Evolutionary conservation across 805 yeast species (phyloP).

Genomic region (Saturnispora kantuleensis): DNA sequence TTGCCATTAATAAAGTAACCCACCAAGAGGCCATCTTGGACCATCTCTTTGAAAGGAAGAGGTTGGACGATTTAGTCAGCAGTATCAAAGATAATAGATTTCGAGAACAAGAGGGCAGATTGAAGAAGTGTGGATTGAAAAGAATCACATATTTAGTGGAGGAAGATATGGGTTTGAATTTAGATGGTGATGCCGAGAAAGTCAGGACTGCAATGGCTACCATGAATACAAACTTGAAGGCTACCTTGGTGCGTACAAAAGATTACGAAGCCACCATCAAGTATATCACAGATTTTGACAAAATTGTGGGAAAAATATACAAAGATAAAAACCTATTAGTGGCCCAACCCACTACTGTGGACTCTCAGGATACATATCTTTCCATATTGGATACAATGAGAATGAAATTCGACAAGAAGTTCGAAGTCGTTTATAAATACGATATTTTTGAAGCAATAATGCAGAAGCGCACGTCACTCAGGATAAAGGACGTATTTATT

Average conservation of each 20-base stretch:
- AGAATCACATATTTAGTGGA: constrained; percentile 74
- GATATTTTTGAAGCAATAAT: constrained; percentile 55
- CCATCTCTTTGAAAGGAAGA: constrained; percentile 81
- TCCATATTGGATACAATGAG: constrained; percentile 34
- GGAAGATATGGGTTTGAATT: constrained; percentile 44
- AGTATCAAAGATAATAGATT: constrained; percentile 87
- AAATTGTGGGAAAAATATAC: constrained; percentile 33
- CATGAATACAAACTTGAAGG: constrained; percentile 55
- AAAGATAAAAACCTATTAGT: constrained; percentile 33
- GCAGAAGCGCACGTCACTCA: constrained; percentile 58
- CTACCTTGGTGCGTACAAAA: constrained; percentile 57
- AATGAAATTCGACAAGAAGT: constrained; percentile 10
- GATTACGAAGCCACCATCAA: constrained; percentile 67
- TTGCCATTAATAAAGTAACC: constrained; percentile 56
- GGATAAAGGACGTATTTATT: constrained; percentile 68
- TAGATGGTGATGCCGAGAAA: constrained; percentile 46
- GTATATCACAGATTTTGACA: constrained; percentile 43
- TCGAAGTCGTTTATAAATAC: constrained; percentile 37
- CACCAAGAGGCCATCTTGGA: constrained; percentile 61
- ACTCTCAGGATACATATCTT: constrained; percentile 42
- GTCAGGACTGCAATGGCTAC: constrained; percentile 68
- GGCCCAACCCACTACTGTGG: constrained; percentile 40
- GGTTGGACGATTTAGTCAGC: constrained; percentile 73
- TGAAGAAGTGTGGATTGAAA: constrained; percentile 56
- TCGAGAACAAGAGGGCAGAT: constrained; percentile 73